Base-by-base conservation (phyloP, 163 green algal genomes). In the Chloromonas sp. region DNA sequence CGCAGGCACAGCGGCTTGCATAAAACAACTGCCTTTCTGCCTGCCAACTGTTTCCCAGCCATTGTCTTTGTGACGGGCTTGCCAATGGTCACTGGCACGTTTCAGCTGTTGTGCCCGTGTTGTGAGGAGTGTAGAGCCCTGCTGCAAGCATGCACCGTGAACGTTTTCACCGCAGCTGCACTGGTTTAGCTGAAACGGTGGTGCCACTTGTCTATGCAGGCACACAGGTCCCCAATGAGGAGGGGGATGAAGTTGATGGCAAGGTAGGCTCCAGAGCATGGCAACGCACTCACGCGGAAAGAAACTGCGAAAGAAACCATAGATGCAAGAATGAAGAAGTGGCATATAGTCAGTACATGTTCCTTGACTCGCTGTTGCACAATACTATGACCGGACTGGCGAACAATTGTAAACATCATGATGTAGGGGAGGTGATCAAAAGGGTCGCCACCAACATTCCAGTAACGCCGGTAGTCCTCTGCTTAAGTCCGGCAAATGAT, bases 141-240 rank as follows among this genome's bases (percentile, higher is more conserved):
- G 36, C 36, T 36, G 36, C 36, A 36, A 36, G 36, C 36, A 11
- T 74, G 66, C 66, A 5, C 11, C 5, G 66, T 74, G 66, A 5
- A 74, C 11, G 66, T 74, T 74, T 74, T 74, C 66, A 74, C 5
- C 66, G 5, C 5, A 11, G 66, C 66, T 15, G 5, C 5, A 11
- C 66, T 74, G 66, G 5, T 74, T 74, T 5, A 11, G 5, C 5
- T 74, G 66, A 11, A 5, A 74, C 5, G 66, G 5, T 15, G 66
- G 66, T 74, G 66, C 11, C 5, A 15, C 66, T 5, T 11, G 66
- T 11, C 5, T 74, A 61, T 11, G 36, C 78, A 81, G 82, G 83
- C 59, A 86, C 83, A 0, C 83, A 86, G 60, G 60, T 86, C 1
- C 83, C 83, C 60, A 79, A 11, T 61, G 83, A 86, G 36, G 60